Percentiles rank a stretch among this genome's conserved stretches.
Evolutionary conservation across 2,329 filamentous ascomycete species (phyloP).

Genomic region (Periglandula ipomoeae): DNA sequence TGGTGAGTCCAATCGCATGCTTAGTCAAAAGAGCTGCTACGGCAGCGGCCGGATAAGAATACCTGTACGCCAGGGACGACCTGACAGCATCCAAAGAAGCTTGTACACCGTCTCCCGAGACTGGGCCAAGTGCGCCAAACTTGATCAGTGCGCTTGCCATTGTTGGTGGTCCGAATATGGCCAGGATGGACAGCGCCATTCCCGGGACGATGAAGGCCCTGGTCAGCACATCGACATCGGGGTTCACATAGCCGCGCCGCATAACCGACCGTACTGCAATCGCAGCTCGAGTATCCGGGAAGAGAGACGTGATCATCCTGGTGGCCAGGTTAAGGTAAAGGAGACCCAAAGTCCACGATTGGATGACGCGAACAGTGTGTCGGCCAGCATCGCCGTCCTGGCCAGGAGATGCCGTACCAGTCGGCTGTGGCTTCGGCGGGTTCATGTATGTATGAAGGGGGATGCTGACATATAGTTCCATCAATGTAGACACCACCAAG

Average conservation of each 20-base stretch:
- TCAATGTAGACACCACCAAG: conserved; percentile 64
- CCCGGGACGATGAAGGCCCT: conserved; percentile 79
- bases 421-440: conserved; percentile 21
- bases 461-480: conserved; percentile 83
- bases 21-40: conserved; percentile 36
- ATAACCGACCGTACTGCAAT: conserved; percentile 66
- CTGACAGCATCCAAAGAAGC: conserved; percentile 19
- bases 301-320: conserved; percentile 57
- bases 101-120: conserved; percentile 16
- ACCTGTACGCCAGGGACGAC: conserved; percentile 36
- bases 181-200: conserved; percentile 47
- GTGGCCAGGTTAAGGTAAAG: conserved; percentile 77
- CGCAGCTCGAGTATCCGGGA: conserved; percentile 62
- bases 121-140: conserved; percentile 13
- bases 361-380: conserved; percentile 78
- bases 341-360: conserved; percentile 89
- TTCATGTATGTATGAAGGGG: conserved; percentile 75
- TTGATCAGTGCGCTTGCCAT: conserved; percentile 35
- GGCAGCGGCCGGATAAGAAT: conserved; percentile 61
- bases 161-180: conserved; percentile 56
- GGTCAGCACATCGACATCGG: conserved; percentile 70
- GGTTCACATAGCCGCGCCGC: conserved; percentile 66
- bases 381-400: conserved; percentile 17
- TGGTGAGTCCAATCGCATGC: conserved; percentile 40
- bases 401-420: conserved; percentile 12